phyloP scores from a whole-genome alignment of 352 stramenopile species.

The Phytophthora idaei region DNA sequence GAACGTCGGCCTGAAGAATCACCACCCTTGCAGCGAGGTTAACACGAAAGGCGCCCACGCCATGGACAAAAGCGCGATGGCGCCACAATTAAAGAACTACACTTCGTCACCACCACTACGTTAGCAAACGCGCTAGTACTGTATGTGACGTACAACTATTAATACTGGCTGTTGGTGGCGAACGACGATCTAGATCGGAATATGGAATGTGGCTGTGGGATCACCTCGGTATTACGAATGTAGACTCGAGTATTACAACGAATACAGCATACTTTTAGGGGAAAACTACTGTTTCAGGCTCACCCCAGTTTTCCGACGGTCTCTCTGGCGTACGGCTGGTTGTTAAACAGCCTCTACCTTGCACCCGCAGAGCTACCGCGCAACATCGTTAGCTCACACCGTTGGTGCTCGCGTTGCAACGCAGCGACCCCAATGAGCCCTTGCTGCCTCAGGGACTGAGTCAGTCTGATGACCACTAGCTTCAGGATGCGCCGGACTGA shows the following conservation, averaged over 20 bases:
- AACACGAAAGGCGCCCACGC: no score
- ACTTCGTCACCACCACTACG: not conserved
- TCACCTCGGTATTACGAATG: slow-evolving; percentile 3
- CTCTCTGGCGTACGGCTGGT: no score
- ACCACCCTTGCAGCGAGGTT: no score
- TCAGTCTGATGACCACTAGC: slow-evolving; percentile 9
- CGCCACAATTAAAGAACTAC: not conserved
- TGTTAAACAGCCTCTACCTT: not conserved
- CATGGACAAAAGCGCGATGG: not conserved
- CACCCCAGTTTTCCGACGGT: no score
- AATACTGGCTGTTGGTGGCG: not conserved
- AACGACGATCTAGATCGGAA: not conserved
- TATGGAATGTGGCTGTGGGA: not conserved
- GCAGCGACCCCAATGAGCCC: not conserved
- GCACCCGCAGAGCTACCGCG: not conserved
- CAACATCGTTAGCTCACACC: not conserved
- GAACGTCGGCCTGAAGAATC: no score
- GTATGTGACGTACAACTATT: not conserved
- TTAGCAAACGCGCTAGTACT: not conserved
- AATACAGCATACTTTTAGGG: not conserved
- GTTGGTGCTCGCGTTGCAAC: not conserved
- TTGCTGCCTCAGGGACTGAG: not conserved
- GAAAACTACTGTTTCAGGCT: not conserved
- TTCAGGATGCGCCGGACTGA: slow-evolving; percentile 11
- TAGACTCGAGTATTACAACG: not conserved